Conservation (phyloP, 345 rosid genomes). For the Odontarrhena argentea region DNA sequence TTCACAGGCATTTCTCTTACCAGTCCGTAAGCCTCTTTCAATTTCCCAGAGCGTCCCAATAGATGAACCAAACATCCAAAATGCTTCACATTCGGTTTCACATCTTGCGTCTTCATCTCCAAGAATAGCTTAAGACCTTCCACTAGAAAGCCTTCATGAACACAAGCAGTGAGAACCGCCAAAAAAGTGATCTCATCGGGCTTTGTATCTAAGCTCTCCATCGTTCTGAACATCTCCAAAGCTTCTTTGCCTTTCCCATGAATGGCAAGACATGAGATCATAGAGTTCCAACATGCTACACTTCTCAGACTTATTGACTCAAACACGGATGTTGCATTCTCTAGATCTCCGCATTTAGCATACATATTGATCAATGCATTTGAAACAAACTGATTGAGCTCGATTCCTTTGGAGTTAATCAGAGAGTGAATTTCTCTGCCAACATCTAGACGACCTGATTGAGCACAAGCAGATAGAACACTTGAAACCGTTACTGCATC, state of each 20-base stretch:
- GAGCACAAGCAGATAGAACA: conserved; percentile 79
- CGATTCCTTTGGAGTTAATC: conserved; percentile 44
- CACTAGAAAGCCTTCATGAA: conserved; percentile 63
- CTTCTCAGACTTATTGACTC: conserved; percentile 51
- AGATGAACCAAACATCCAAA: conserved; percentile 79
- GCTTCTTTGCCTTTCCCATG: conserved; percentile 67
- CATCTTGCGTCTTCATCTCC: conserved; percentile 51
- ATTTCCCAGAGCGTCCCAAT: conserved; percentile 66
- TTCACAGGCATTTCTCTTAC: conserved; percentile 62
- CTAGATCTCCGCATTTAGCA: conserved; percentile 76
- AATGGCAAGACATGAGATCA: conserved; percentile 65
- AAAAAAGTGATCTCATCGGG: conserved; percentile 68
- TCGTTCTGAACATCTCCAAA: conserved; percentile 54
- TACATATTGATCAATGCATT: conserved; percentile 74
- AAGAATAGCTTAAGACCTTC: conserved; percentile 68
- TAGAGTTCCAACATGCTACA: conserved; percentile 70
- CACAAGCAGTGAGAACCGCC: conserved; percentile 66
- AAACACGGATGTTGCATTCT: conserved; percentile 55
- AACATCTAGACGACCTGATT: conserved; percentile 53
- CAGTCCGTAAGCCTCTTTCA: conserved; percentile 62
- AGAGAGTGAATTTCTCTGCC: conserved; percentile 65
- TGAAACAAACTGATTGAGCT: conserved; percentile 57
- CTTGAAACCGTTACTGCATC: conserved; percentile 65
- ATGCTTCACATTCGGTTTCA: conserved; percentile 57
- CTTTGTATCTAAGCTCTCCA: conserved; percentile 47